Base-by-base conservation (phyloP, 2,329 filamentous ascomycete genomes). In the Rasamsonia emersonii region DNA sequence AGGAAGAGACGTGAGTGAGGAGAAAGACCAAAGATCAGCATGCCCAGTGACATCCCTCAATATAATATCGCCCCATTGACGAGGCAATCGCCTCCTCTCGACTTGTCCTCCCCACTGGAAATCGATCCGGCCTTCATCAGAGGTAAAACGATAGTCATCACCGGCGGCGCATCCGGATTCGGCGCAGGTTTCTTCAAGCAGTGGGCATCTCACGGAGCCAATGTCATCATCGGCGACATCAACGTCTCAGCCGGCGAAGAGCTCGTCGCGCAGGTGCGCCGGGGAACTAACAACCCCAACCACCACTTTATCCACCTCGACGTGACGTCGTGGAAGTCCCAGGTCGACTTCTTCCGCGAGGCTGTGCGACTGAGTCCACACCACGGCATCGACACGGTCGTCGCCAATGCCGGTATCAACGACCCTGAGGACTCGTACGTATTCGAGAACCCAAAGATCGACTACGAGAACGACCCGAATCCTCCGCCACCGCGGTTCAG, bases 321-420 rank as follows among this genome's bases (percentile, higher is more conserved):
- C 55, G 78, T 83, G 7, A 75, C 73, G 2, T 63, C 70, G 40
- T 83, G 77, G 75, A 59, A 73, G 25, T 73, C 70, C 4, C 78
- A 82, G 47, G 71, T 76, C 27, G 58, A 66, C 17, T 64, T 82
- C 33, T 84, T 83, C 63, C 70, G 72, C 26, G 55, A 67, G 32
- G 76, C 76, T 3, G 59, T 65, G 21, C 58, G 61, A 32, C 56
- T 73, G 33, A 77, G 72, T 38, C 66, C 65, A 0, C 63, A 70
- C 30, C 65, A 68, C 10, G 67, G 67, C 9, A 68, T 82, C 40
- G 75, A 82, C 52, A 61, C 67, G 13, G 76, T 81, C 4, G 73
- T 82, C 27, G 75, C 77, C 39, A 81, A 80, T 47, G 79, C 79
- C 0, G 79, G 79, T 28, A 71, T 82, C 42, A 62, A 66, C 24